phyloP scores from a whole-genome alignment of 2,329 filamentous ascomycete species.

The Penicillium verrucosum region DNA sequence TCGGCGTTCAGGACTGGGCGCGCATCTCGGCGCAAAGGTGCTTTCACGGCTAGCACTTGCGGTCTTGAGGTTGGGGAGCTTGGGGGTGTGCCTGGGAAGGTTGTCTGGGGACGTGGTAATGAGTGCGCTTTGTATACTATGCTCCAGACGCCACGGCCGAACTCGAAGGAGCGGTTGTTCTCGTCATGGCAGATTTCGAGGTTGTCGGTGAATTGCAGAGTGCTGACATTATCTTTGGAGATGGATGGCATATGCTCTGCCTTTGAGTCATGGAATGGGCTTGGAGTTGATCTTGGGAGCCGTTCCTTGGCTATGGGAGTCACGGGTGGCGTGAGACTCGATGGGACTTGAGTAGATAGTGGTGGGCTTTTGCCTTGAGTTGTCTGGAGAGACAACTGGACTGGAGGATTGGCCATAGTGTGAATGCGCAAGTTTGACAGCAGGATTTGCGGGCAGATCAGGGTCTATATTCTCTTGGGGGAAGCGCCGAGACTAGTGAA shows the following conservation, averaged over 20 bases:
- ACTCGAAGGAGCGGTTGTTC: constrained; percentile 35
- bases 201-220: constrained; percentile 32
- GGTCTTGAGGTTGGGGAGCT: constrained; percentile 35
- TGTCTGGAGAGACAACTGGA: constrained; percentile 31
- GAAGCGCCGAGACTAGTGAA: background rate
- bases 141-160: constrained; percentile 49
- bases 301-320: constrained; percentile 31
- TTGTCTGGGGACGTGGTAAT: constrained; percentile 10
- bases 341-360: constrained; percentile 12
- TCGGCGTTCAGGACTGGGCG: constrained; percentile 42
- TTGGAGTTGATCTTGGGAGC: constrained; percentile 2
- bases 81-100: constrained; percentile 28
- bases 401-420: constrained; percentile 15
- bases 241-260: background rate
- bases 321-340: constrained; percentile 35
- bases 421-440: background rate
- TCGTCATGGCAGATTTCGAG: constrained; percentile 32
- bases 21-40: constrained; percentile 42
- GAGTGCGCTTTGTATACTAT: constrained; percentile 45
- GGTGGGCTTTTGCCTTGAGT: constrained; percentile 5
- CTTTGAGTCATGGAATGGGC: constrained; percentile 4
- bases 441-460: background rate
- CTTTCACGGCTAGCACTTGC: constrained; percentile 46
- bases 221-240: constrained; percentile 7
- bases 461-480: background rate